Base-by-base conservation (phyloP, 2,329 filamentous ascomycete genomes). In the Aspergillus intermedius region DNA sequence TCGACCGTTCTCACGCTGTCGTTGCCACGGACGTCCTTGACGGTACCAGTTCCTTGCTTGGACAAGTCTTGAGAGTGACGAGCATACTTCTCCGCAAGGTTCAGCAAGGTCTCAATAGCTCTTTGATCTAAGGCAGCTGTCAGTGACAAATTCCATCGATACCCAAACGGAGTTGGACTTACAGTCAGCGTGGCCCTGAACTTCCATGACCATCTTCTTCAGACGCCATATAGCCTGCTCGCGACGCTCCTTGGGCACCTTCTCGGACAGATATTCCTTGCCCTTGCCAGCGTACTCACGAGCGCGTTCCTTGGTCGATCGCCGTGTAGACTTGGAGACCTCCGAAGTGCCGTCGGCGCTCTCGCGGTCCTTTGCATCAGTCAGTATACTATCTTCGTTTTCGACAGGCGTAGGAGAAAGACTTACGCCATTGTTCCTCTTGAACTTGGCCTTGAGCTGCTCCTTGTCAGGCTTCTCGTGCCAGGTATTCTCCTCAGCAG, bases 191-290 rank as follows among this genome's bases (percentile, higher is more conserved):
- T 97, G 93, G 49, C 91, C 88, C 73, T 98, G 93, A 60, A 95
- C 90, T 72, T 98, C 93, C 42, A 96, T 83, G 35, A 98, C 75
- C 87, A 97, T 95, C 82, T 97, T 97, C 83, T 91, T 98, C 57
- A 98, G 73, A 34, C 93, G 87, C 80, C 84, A 95, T 60, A 96
- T 84, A 48, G 84, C 85, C 76, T 95, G 90, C 6, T 97, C 90
- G 52, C 91, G 89, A 51, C 93, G 89, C 69, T 97, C 91, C 70
- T 91, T 75, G 1, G 93, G 91, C 71, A 98, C 79, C 78, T 97
- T 98, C 62, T 84, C 80, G 59, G 82, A 78, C 48, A 96, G 74
- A 67, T 97, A 97, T 58, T 87, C 81, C 64, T 79, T 83, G 22
- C 85, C 77, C 49, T 77, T 61, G 10, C 62, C 59, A 21, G 58